Conservation (phyloP, 2,329 filamentous ascomycete genomes). For the Scorias spongiosa region DNA sequence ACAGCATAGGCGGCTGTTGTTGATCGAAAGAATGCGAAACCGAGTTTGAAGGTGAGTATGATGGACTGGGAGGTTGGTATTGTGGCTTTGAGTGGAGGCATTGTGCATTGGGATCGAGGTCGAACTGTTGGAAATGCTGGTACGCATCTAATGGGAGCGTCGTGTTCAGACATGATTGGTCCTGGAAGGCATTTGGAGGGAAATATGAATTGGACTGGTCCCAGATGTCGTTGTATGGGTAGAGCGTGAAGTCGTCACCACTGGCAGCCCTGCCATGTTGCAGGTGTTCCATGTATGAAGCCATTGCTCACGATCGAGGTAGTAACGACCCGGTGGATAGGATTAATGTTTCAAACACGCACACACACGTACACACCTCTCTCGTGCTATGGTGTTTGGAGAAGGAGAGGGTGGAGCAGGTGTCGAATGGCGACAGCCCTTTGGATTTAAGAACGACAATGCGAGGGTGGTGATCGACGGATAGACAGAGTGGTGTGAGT, state of each 20-base stretch:
- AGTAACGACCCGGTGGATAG: background rate
- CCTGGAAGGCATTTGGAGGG: slow-evolving; percentile 10
- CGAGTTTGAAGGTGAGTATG: slow-evolving; percentile 29
- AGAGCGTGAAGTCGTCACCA: slow-evolving; percentile 18
- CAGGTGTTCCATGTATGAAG: slow-evolving; percentile 16
- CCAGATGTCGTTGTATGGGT: slow-evolving; percentile 17
- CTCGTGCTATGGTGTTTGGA: background rate
- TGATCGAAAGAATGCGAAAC: slow-evolving; percentile 30
- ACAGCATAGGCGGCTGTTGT: slow-evolving; percentile 29
- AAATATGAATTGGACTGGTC: slow-evolving; percentile 15
- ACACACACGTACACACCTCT: too few species aligned
- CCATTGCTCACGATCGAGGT: slow-evolving; percentile 8
- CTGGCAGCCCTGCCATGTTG: slow-evolving; percentile 12
- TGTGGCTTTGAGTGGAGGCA: slow-evolving; percentile 22
- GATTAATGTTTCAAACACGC: too few species aligned
- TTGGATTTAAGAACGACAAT: too few species aligned
- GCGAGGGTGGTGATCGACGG: too few species aligned
- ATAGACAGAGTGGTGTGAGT: too few species aligned
- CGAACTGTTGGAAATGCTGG: slow-evolving; percentile 18
- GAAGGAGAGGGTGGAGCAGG: background rate
- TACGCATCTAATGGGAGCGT: slow-evolving; percentile 23
- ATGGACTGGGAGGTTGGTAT: slow-evolving; percentile 22
- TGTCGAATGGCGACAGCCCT: too few species aligned
- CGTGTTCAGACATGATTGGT: slow-evolving; percentile 13
- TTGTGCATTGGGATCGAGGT: slow-evolving; percentile 22